Evolutionary conservation across 768 basidiomycete genomes (phyloP), one percentile per base, ranked within the genome.

Genomic region (Rhodotorula kratochvilovae): DNA sequence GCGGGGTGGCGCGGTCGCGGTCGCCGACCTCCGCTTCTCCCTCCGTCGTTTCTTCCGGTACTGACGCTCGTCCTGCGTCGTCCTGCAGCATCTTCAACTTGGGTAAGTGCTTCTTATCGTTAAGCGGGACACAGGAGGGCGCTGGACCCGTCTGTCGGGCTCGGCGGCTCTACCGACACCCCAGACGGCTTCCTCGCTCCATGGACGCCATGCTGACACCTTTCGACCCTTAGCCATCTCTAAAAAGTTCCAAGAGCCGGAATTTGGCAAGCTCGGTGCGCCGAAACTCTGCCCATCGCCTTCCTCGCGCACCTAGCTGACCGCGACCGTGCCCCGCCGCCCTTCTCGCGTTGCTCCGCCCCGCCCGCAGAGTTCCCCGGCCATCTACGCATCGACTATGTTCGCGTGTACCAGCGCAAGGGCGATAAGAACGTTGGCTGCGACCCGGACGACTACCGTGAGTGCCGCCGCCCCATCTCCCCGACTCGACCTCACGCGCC

Each of bases 301-400:
- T n/a, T n/a, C n/a, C n/a, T n/a, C n/a, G n/a, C n/a, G n/a, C n/a
- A n/a, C n/a, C n/a, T n/a, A 21, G 35, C 33, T 31, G 55, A 35
- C 31, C 19, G 11, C 12, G 3, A 50, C 51, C 53, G n/a, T 27
- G 2, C 11, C 25, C 25, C 5, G 25, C 48, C 27, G 11, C 23
- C 25, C 25, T n/a, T 3, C n/a, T 53, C 51, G 27, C 51, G 27
- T 62, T 27, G 19, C 4, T 27, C 16, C 15, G 3, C 16, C 39
- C 8, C 6, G 39, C 39, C 8, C 35, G 45, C 55, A 65, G 61
- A 80, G 58, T 95, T 92, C 84, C 95, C 94, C 0, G 83, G 85
- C 13, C 82, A 84, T 69, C 59, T 70, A 5, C 63, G 57, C 8
- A 50, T 76, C 70, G 72, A 71, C 64, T 71, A 57, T 29, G 70